Evolutionary conservation across 1,139 yeast species (phyloP).

Genomic region (Scheffersomyces stambukii): DNA sequence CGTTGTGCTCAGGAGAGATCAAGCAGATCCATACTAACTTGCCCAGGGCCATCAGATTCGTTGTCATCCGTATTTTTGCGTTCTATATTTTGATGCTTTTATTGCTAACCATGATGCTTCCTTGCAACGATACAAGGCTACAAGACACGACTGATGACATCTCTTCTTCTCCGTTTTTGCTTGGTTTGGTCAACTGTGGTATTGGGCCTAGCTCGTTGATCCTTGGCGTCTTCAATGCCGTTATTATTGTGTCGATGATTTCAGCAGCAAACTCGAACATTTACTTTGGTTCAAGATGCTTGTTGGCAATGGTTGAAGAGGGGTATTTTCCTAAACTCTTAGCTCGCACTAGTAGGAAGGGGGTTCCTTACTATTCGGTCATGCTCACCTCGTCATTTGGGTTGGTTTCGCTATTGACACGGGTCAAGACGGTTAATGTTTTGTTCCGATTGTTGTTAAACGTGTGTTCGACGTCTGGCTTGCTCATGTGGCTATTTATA

Average conservation of each 20-base stretch:
- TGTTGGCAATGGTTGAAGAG: conserved; percentile 16
- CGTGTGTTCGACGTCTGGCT: conserved; percentile 20
- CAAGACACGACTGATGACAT: conserved; percentile 7
- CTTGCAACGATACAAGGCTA: conserved; percentile 14
- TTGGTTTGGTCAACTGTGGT: conserved; percentile 11
- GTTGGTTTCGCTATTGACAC: conserved; percentile 11
- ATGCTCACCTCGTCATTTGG: conserved; percentile 18
- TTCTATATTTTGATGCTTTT: conserved; percentile 15
- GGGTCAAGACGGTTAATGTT: conserved; percentile 11
- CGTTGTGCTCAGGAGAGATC: conserved; percentile 20
- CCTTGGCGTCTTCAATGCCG: conserved; percentile 14
- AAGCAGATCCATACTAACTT: conserved; percentile 12
- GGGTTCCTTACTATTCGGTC: conserved; percentile 18
- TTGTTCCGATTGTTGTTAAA: conserved; percentile 16
- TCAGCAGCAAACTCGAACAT: conserved; percentile 28
- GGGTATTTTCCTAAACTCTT: conserved; percentile 6
- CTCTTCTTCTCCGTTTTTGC: conserved; percentile 15
- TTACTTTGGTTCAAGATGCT: conserved; percentile 22
- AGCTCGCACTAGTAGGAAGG: conserved; percentile 7
- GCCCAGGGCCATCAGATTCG: conserved; percentile 14
- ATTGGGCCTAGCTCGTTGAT: conserved; percentile 5
- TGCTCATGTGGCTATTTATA: conserved; percentile 21
- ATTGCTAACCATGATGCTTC: conserved; percentile 14
- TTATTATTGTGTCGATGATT: conserved; percentile 18
- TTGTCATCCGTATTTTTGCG: conserved; percentile 13